Base-by-base conservation (phyloP, 305 asterid species). In the Ilex paraguariensis region DNA sequence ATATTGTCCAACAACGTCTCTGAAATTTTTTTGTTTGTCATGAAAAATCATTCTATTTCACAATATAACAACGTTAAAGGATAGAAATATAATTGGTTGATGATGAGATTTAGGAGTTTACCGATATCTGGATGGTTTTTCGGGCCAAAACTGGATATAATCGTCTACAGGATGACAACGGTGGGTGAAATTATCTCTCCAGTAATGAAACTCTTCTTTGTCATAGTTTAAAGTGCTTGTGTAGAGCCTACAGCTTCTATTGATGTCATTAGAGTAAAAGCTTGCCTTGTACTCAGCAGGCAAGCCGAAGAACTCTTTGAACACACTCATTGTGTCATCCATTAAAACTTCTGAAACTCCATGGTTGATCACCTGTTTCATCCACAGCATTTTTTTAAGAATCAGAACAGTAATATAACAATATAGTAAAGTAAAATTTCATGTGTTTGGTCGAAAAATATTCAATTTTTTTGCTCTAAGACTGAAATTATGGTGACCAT, bases 111-210 rank as follows among this genome's bases (percentile, higher is more conserved):
- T 6, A 3, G 15, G 14, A 11, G 5, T 36, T 46, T 71, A 81
- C 92, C 83, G 69, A 60, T 90, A 90, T 70, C 75, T 65, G 63
- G 68, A 31, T 10, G 96, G 96, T 8, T 71, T 73, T 56, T 79
- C 66, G 1, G 95, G 97, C 91, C 92, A 90, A 10, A 63, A 71
- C 14, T 63, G 67, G 15, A 76, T 16, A 31, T 80, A 70, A 1
- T 87, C 79, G 50, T 86, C 70, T 0, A 86, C 31, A 2, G 96
- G 96, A 54, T 83, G 75, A 36, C 90, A 81, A 21, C 71, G 80
- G 67, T 87, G 95, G 3, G 87, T 80, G 54, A 86, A 71, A 56
- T 81, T 83, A 50, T 90, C 96, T 70, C 87, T 81, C 96, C 96
- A 86, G 42, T 64, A 77, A 62, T 83, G 93, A 52, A 77, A 32